Evolutionary conservation across 1,284 basidiomycete genomes (phyloP).

Genomic region (Leccinum fallax): DNA sequence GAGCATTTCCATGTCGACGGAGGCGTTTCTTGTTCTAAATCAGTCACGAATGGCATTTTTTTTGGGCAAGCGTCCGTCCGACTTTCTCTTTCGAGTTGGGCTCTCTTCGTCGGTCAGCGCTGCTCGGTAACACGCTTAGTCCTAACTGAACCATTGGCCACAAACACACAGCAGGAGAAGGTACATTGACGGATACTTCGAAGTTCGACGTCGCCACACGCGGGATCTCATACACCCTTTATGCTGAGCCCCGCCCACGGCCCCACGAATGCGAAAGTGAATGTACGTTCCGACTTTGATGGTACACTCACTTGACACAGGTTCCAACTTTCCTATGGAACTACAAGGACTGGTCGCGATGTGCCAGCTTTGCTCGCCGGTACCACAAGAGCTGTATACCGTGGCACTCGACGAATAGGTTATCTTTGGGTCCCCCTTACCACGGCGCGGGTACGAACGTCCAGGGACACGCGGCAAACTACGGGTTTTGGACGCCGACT

Average conservation of each 20-base stretch:
- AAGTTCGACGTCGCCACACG: background rate
- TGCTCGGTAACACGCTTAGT: background rate
- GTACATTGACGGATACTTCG: background rate
- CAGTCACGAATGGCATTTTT: background rate
- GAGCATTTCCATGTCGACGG: background rate
- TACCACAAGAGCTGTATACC: background rate
- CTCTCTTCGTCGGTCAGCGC: no score
- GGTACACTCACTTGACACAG: background rate
- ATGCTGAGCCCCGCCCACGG: no score
- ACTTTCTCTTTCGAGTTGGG: background rate
- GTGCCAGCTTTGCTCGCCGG: background rate
- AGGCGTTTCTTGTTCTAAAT: conserved; percentile 2
- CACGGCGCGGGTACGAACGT: background rate
- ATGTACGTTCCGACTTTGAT: conserved; percentile 1
- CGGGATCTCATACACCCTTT: background rate
- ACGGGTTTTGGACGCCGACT: background rate
- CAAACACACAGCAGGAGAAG: background rate
- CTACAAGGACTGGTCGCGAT: background rate
- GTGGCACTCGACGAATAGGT: background rate
- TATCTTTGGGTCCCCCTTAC: background rate
- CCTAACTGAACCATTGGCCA: background rate
- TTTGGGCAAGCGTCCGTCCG: conserved; percentile 7
- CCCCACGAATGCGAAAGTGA: conserved; percentile 4
- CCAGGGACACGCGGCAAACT: background rate
- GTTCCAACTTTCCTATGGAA: background rate